phyloP scores from a whole-genome alignment of 2,329 filamentous ascomycete genomes.

The Penicillium sp. region DNA sequence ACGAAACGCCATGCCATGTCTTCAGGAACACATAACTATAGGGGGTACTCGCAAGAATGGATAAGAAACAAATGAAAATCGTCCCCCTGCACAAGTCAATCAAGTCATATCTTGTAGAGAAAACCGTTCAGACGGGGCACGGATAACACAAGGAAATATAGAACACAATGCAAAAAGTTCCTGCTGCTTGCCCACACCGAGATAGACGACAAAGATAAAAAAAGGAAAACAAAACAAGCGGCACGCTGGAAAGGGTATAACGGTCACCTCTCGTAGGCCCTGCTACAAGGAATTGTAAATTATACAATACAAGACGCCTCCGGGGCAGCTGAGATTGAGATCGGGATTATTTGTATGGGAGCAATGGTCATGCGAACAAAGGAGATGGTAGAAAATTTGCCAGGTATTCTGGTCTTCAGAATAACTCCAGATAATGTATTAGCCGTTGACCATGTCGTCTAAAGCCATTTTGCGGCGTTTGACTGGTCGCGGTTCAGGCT shows the following conservation, averaged over 20 bases:
- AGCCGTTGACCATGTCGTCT: conserved; percentile 44
- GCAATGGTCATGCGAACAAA: not conserved
- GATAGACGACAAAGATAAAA: not conserved
- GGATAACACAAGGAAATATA: not conserved
- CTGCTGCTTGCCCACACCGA: not conserved
- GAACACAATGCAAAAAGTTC: not conserved
- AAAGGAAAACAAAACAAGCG: conserved; percentile 2
- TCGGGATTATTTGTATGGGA: not conserved
- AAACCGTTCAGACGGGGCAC: not conserved
- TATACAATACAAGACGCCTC: conserved; percentile 26
- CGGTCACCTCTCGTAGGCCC: conserved; percentile 19
- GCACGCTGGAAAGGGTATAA: conserved; percentile 13
- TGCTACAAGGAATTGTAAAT: conserved; percentile 20
- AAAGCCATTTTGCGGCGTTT: conserved; percentile 43
- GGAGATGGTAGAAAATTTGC: not conserved
- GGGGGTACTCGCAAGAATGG: conserved; percentile 23
- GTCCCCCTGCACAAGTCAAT: not conserved
- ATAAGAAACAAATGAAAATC: not conserved
- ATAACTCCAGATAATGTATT: not conserved
- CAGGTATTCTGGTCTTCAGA: not conserved
- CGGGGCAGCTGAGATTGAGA: conserved; percentile 8
- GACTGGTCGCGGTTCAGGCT: conserved; percentile 27
- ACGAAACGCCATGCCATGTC: conserved; percentile 25
- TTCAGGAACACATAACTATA: conserved; percentile 19
- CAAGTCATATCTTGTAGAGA: not conserved